Conservation (phyloP, 2,329 filamentous ascomycete species). For the Aspergillus puulaauensis region DNA sequence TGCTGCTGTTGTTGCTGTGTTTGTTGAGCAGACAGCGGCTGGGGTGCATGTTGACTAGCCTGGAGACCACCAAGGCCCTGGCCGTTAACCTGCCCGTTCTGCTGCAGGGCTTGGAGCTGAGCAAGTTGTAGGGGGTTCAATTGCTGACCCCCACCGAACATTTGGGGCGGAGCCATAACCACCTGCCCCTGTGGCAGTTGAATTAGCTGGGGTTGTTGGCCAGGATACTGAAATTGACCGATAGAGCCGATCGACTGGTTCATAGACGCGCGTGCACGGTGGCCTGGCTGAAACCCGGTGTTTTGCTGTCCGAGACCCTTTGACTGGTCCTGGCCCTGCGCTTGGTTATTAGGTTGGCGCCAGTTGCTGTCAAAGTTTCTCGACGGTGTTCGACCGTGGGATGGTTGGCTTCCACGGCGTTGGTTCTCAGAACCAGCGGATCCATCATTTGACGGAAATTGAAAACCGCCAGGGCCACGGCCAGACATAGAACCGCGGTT, state of each 20-base stretch:
- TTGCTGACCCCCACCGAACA: slow-evolving; percentile 80
- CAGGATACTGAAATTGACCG: slow-evolving; percentile 84
- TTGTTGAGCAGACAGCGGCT: slow-evolving; percentile 56
- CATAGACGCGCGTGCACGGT: slow-evolving; percentile 81
- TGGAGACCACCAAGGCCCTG: slow-evolving; percentile 69
- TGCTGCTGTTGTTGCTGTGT: slow-evolving; percentile 79
- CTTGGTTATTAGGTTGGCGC: slow-evolving; percentile 72
- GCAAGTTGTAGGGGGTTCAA: slow-evolving; percentile 84
- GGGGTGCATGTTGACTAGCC: slow-evolving; percentile 70
- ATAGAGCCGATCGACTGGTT: slow-evolving; percentile 82
- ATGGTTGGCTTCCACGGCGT: slow-evolving; percentile 69
- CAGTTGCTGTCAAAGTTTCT: slow-evolving; percentile 98
- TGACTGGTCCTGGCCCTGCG: slow-evolving; percentile 49
- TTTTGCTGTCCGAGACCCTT: slow-evolving; percentile 67
- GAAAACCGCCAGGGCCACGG: slow-evolving; percentile 70
- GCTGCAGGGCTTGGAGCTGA: slow-evolving; percentile 90
- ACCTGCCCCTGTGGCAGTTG: slow-evolving; percentile 83
- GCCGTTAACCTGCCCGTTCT: slow-evolving; percentile 79
- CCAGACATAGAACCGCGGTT: slow-evolving; percentile 64
- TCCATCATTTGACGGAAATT: slow-evolving; percentile 63
- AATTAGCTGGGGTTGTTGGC: slow-evolving; percentile 85
- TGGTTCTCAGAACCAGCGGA: slow-evolving; percentile 62
- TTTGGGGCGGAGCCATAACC: slow-evolving; percentile 72
- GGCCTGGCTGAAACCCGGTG: slow-evolving; percentile 84
- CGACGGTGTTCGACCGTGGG: slow-evolving; percentile 79